A percentile compares a stretch with the other conserved stretches of the same genome.
Conservation (phyloP, 108 stramenopile genomes). For the Fistulifera pelliculosa region DNA sequence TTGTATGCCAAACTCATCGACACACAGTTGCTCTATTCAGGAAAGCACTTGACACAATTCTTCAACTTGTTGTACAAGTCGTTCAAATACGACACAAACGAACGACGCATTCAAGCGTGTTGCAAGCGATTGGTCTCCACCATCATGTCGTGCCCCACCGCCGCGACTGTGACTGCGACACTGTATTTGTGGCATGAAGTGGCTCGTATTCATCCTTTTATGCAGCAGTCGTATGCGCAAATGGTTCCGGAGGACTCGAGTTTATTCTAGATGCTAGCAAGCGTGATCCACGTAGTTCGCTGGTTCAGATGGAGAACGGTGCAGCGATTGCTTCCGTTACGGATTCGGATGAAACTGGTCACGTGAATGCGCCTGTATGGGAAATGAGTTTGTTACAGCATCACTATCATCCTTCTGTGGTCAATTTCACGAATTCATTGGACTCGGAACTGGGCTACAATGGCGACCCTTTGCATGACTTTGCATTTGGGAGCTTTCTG, state of each 20-base stretch:
- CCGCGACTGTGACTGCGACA: constrained; percentile 76
- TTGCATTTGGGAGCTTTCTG: constrained; percentile 78
- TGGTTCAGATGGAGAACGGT: constrained; percentile 10
- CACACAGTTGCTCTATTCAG: constrained; percentile 47
- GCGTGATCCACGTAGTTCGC: constrained; percentile 59
- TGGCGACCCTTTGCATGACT: constrained; percentile 95
- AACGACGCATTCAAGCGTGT: constrained; percentile 68
- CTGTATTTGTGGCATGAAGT: constrained; percentile 90
- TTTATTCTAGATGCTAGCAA: constrained; percentile 47
- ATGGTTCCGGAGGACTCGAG: constrained; percentile 2
- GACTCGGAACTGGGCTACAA: constrained; percentile 57
- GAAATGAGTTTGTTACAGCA: constrained; percentile 69
- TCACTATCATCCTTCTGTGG: constrained; percentile 95
- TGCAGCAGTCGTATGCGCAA: constrained; percentile 6
- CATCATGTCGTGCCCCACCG: constrained; percentile 39
- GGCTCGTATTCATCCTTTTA: constrained; percentile 30
- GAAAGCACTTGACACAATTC: constrained; percentile 83
- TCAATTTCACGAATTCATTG: constrained; percentile 65
- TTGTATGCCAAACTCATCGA: constrained; percentile 81
- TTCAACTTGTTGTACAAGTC: constrained; percentile 96
- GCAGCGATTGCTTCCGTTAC: too few relatives aligned
- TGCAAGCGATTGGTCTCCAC: constrained; percentile 81
- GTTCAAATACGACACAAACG: constrained; percentile 74
- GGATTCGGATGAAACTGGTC: constrained; percentile 4
- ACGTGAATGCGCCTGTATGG: constrained; percentile 43